phyloP scores from a whole-genome alignment of 2,329 filamentous ascomycete species.

The Phaeosphaeria sp. region DNA sequence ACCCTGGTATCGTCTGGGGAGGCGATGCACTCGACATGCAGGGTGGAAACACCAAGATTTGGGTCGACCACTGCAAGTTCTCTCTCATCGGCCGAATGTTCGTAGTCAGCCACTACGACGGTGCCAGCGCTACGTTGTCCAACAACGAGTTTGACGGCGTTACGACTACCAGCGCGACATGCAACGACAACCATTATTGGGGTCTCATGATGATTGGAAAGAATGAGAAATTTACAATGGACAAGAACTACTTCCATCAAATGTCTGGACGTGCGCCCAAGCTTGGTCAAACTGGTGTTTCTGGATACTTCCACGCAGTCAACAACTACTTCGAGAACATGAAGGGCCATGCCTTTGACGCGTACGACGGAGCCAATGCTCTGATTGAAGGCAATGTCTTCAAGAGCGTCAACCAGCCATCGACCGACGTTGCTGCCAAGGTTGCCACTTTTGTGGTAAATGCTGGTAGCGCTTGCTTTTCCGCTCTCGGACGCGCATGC shows the following conservation, averaged over 20 bases:
- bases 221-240: conserved; percentile 51
- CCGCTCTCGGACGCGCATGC: conserved; percentile 24
- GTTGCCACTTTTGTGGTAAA: conserved; percentile 38
- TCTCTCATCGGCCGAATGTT: conserved; percentile 56
- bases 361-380: conserved; percentile 29
- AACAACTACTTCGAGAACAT: conserved; percentile 52
- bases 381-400: conserved; percentile 57
- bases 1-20: conserved; percentile 50
- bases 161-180: conserved; percentile 53
- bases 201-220: conserved; percentile 51
- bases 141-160: conserved; percentile 57
- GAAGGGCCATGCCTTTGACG: conserved; percentile 51
- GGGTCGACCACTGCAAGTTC: conserved; percentile 51
- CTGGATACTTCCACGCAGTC: conserved; percentile 27
- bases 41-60: conserved; percentile 43
- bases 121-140: conserved; percentile 53
- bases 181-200: conserved; percentile 59
- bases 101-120: conserved; percentile 45
- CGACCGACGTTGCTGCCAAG: conserved; percentile 40
- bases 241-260: conserved; percentile 56
- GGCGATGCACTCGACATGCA: conserved; percentile 49
- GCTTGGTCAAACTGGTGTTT: conserved; percentile 45
- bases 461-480: conserved; percentile 26
- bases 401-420: conserved; percentile 49
- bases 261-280: conserved; percentile 55